phyloP scores from a whole-genome alignment of 345 rosid genomes.

The Dipteronia dyeriana region DNA sequence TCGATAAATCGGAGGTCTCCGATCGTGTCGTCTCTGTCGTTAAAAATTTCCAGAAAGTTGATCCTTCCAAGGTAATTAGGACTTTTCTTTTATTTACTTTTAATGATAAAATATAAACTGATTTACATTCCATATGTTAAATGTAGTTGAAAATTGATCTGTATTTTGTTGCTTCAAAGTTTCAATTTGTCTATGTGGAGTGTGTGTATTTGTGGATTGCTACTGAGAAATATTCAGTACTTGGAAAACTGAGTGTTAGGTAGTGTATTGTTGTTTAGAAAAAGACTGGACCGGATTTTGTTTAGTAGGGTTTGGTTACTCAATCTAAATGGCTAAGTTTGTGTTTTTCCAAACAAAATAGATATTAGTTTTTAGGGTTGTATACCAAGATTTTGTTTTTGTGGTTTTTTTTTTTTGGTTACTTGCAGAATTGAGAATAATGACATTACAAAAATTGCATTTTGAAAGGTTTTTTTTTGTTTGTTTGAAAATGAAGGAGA shows the following conservation, averaged over 20 bases:
- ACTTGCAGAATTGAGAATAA: background rate
- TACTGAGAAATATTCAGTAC: too few species aligned
- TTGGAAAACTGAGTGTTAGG: too few species aligned
- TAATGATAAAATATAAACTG: background rate
- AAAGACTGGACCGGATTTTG: too few species aligned
- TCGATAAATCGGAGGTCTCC: conserved; percentile 92
- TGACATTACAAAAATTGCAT: background rate
- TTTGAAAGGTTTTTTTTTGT: background rate
- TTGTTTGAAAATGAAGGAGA: background rate
- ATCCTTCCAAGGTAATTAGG: conserved; percentile 74
- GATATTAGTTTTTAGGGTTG: background rate
- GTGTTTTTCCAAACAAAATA: too few species aligned
- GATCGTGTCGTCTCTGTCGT: conserved; percentile 89
- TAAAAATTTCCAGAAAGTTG: conserved; percentile 88
- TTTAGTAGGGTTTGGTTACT: too few species aligned
- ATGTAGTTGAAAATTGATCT: too few species aligned
- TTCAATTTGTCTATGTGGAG: background rate
- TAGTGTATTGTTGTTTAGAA: too few species aligned
- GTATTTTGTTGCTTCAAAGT: background rate
- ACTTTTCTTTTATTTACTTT: background rate
- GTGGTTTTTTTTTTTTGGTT: background rate
- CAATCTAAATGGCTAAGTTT: too few species aligned
- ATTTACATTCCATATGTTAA: background rate
- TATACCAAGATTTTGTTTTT: background rate
- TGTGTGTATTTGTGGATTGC: too few species aligned